Conservation (phyloP, 2,329 filamentous ascomycete genomes). For the Fusarium multiceps region DNA sequence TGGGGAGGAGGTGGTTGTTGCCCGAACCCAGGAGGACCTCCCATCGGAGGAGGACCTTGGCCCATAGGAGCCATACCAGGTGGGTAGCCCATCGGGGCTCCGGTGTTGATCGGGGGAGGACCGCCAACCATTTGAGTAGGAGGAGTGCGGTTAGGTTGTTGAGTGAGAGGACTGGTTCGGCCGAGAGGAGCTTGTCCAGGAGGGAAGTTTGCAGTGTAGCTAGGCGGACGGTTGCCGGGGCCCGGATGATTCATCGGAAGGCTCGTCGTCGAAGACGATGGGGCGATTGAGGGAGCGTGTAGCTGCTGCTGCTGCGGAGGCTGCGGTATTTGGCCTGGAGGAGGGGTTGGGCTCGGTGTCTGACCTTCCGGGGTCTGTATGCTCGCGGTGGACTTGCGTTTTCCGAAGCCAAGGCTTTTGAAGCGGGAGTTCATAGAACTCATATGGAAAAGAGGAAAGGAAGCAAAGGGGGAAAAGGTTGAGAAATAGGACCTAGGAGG, state of each 20-base stretch:
- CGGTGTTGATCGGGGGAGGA: slow-evolving; percentile 75
- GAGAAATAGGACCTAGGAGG: slow-evolving; percentile 44
- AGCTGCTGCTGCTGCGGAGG: slow-evolving; percentile 57
- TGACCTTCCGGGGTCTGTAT: slow-evolving; percentile 62
- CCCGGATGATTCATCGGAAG: slow-evolving; percentile 73
- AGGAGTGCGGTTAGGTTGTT: slow-evolving; percentile 64
- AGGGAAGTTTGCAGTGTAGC: slow-evolving; percentile 69
- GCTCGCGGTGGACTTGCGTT: slow-evolving; percentile 77
- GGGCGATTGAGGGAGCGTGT: slow-evolving; percentile 51
- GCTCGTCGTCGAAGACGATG: slow-evolving; percentile 59
- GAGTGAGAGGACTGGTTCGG: slow-evolving; percentile 64
- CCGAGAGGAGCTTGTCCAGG: slow-evolving; percentile 61
- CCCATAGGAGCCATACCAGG: slow-evolving; percentile 61
- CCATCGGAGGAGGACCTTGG: slow-evolving; percentile 56
- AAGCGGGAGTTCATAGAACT: slow-evolving; percentile 84
- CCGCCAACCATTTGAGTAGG: slow-evolving; percentile 71
- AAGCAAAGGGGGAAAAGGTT: slow-evolving; percentile 41
- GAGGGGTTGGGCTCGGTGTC: slow-evolving; percentile 49
- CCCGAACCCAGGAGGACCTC: slow-evolving; percentile 53
- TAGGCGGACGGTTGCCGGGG: slow-evolving; percentile 70
- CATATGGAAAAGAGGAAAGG: slow-evolving; percentile 61
- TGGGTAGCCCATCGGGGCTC: slow-evolving; percentile 70
- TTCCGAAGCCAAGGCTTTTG: slow-evolving; percentile 83
- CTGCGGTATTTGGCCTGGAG: slow-evolving; percentile 63
- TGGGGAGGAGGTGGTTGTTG: slow-evolving; percentile 51